Base-by-base conservation (phyloP, 768 basidiomycete genomes). In the Naganishia vaughanmartiniae region DNA sequence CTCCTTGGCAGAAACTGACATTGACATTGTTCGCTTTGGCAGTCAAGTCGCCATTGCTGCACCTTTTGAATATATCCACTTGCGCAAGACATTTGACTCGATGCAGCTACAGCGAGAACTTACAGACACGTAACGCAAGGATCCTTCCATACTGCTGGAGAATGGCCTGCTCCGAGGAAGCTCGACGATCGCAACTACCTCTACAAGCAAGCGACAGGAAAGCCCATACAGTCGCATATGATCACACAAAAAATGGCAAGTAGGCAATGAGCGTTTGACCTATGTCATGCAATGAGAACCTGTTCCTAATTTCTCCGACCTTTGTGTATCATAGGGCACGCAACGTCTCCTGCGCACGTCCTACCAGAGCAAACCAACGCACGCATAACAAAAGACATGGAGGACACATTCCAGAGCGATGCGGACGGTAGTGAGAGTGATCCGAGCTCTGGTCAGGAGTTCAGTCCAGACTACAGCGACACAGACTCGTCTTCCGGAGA, bases 401-500 rank as follows among this genome's bases (percentile, higher is more conserved):
- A 51, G 48, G 48, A 34, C 17, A 28, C 9, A 15, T 15, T 9
- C 26, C 60, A 63, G 39, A 51, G 48, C 24, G 48, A 51, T 14
- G 24, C 24, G 21, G 60, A 63, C 6, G 26, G 28, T 24, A 63
- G 60, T 42, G 60, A 63, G 60, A 63, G 60, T 26, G 60, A 63
- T 30, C 60, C 60, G 15, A 63, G 60, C n/a, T 63, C 60, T 42
- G 60, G 60, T n/a, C 60, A 42, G n/a, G 60, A 63, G 3, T 45
- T 63, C 42, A 63, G 60, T 63, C 60, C 60, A 26, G 60, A 63
- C 39, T 63, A 63, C 60, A 45, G 60, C 39, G 60, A 63, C 39
- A 63, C 60, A 14, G 60, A 63, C 24, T 63, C 60, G 15, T 63
- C 60, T 24, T 63, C 60, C 12, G 60, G 60, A 21, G 60, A 63